phyloP scores from a whole-genome alignment of 169 alveolate species.

The Plasmodium knowlesi region DNA sequence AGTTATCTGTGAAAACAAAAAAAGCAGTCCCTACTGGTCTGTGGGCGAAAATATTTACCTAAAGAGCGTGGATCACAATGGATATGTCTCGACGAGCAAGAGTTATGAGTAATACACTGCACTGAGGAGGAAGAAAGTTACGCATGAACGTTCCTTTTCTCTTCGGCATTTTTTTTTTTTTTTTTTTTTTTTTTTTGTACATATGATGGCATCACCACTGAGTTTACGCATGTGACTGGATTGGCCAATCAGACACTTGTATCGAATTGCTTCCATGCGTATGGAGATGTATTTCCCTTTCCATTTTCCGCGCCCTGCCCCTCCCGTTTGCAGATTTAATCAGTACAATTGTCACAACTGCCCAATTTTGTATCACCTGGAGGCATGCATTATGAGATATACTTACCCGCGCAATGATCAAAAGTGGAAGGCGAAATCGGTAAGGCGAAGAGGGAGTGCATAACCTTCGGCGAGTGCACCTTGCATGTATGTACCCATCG shows the following conservation, averaged over 20 bases:
- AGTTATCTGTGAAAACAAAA: constrained; percentile 64
- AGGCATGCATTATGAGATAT: constrained; percentile 29
- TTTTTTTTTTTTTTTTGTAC: background rate
- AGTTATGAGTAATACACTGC: constrained; percentile 45
- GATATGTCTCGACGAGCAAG: constrained; percentile 58
- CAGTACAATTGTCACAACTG: constrained; percentile 60
- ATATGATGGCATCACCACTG: background rate
- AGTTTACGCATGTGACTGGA: background rate
- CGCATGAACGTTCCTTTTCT: background rate
- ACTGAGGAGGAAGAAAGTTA: constrained; percentile 1
- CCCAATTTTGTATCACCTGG: constrained; percentile 54
- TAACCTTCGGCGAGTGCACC: background rate
- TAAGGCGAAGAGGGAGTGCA: background rate
- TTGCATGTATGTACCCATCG: background rate
- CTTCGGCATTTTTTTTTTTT: background rate
- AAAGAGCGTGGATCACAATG: constrained; percentile 41
- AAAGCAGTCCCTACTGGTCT: constrained; percentile 8
- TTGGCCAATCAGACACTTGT: background rate
- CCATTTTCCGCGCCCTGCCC: background rate
- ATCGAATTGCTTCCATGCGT: background rate
- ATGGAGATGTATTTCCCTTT: background rate
- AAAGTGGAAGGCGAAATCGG: constrained; percentile 68
- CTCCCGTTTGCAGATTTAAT: constrained; percentile 23
- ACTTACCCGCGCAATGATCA: constrained; percentile 9
- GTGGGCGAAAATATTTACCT: constrained; percentile 21